Evolutionary conservation across 805 yeast species (phyloP), one percentile per base, ranked within the genome.

Genomic region (Kuraishia piskuri): DNA sequence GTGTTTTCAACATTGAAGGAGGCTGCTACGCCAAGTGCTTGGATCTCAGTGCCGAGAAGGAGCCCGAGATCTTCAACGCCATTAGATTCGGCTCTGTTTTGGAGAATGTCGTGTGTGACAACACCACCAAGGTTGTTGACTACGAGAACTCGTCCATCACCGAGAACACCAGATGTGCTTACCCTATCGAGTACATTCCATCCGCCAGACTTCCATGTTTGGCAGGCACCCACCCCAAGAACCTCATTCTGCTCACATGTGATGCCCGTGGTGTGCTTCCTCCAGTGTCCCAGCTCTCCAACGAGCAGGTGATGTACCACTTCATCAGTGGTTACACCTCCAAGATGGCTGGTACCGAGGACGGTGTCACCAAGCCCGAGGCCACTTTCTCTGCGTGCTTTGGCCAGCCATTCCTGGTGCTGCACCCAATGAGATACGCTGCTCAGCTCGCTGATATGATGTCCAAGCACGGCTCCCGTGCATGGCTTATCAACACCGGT

Each of bases 281-380:
- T 53, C 98, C 98, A 58, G 95, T 92, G 59, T 90, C 97, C 58
- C 89, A 86, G 74, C 82, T 92, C 70, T 80, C 96, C 46, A 90
- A 90, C 68, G 88, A 92, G 63, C 98, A 92, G 76, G 98, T 92
- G 60, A 92, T 94, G 98, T 92, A 94, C 81, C 98, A 92, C 76
- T 92, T 92, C 76, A 92, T 92, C 63, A 87, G 96, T 59, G 99
- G 99, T 66, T 92, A 92, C 82, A 92, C 99, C 57, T 92, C 98
- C 54, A 92, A 94, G 83, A 92, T 92, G 96, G 97, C 99, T 57
- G 98, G 98, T 71, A 92, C 99, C 52, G 99, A 92, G 76, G 95
- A 89, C 71, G 99, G 99, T 73, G 89, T 92, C 60, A 91, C 97
- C 58, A 97, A 92, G 76, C 98, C 99, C 57, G 90, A 88, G 73